Evolutionary conservation across 2,329 filamentous ascomycete genomes (phyloP), one percentile per base, ranked within the genome.

Genomic region (Botryotinia globosa): DNA sequence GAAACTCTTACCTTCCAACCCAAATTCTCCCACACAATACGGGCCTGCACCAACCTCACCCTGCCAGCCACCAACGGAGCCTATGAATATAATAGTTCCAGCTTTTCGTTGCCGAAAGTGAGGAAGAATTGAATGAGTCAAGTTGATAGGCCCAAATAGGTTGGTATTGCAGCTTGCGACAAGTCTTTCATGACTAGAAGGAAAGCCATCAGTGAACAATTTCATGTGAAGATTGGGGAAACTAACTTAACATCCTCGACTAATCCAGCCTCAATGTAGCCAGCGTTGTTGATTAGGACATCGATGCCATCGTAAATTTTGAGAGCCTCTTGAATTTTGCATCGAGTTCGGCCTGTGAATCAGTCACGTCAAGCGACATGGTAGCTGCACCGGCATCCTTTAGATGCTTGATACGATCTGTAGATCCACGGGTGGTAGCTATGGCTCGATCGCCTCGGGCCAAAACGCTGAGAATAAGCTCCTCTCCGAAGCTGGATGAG

Each of bases 61-160:
- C 32, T 72, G 29, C 73, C 73, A 77, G 8, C 71, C 76, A 22
- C 59, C 16, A 25, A 72, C 42, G 0, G 70, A 73, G 3, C 75
- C 71, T 20, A 77, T 74, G 62, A 76, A 74, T 12, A 76, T 63
- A 20, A 77, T 59, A 25, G 81, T 82, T 14, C 85, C 84, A 1
- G 81, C 79, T 4, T 78, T 73, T 4, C 81, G 82, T 14, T 78
- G 75, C 29, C 86, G 83, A 76, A 88, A 81, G 44, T 82, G 79
- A 0, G 86, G 85, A 0, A 87, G 78, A 18, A 84, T 82, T 0
- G 85, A 85, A 16, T 84, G 83, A 45, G 83, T 82, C 0, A 87
- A 82, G 72, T 85, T 86, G 69, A 87, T 78, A 12, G 82, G 79
- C 4, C 86, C 87, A 74, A 88, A 85, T 44, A 89, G 85, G 72